A percentile compares a stretch with the other conserved stretches of the same genome.
Evolutionary conservation across 257 asterid genomes (phyloP).

Genomic region (Solanum sejunctum): DNA sequence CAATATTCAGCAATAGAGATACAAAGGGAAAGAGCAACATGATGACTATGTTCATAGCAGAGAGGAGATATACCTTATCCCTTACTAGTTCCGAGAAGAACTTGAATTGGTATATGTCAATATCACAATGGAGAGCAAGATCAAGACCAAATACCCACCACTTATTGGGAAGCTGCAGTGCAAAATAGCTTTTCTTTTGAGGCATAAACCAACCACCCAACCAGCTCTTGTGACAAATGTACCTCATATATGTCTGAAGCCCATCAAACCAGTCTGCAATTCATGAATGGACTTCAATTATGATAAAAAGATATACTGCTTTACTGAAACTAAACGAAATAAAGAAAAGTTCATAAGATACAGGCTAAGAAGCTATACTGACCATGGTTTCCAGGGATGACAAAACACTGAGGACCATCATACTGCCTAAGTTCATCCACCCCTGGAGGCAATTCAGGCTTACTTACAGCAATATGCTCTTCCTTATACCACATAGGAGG

Average conservation of each 20-base stretch:
- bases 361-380: conserved; percentile 9
- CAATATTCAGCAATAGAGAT: neutral
- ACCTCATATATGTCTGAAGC: conserved; percentile 97
- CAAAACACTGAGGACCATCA: conserved; percentile 90
- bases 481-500: conserved; percentile 82
- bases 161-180: conserved; percentile 88
- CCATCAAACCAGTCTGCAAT: conserved; percentile 98
- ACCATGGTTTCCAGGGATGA: conserved; percentile 99
- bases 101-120: conserved; percentile 89
- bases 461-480: conserved; percentile 81
- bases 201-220: conserved; percentile 99
- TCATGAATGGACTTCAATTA: neutral
- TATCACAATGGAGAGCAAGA: conserved; percentile 91
- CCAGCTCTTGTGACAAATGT: conserved; percentile 97
- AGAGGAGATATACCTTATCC: conserved; percentile 60
- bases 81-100: conserved; percentile 76
- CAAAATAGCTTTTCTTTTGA: conserved; percentile 93
- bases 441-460: conserved; percentile 84
- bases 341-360: neutral
- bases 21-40: neutral
- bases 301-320: neutral
- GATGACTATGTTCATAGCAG: neutral
- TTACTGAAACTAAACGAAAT: neutral
- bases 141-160: conserved; percentile 99
- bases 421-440: conserved; percentile 52